Evolutionary conservation across 73 alveolate genomes (phyloP), one percentile per base, ranked within the genome.

Genomic region (Paramecium sonneborni): DNA sequence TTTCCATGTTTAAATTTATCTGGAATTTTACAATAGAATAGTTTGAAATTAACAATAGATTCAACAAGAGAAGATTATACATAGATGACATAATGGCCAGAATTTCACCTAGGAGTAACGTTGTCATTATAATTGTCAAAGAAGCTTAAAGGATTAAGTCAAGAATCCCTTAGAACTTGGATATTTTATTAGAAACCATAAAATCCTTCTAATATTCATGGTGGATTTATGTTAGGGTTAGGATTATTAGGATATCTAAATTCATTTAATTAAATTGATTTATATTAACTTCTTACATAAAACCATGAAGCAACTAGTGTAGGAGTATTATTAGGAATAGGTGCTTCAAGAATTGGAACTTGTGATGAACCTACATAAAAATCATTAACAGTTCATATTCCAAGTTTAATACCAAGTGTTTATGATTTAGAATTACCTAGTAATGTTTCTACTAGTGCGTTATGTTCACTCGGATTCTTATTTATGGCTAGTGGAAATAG

Each of bases 71-170:
- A 95, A 90, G 94, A 92, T 9, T 95, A 93, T 85, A 93, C 93
- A 93, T 97, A 97, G 10, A 69, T 96, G 88, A 93, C 96, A 9
- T 92, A 94, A 72, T 98, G 99, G 99, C 98, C 99, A 6, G 99
- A 98, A 94, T 98, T 98, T 94, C 97, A 98, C 92, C 97, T 96
- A 79, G 99, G 99, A 5, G 99, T 98, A 1, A 98, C 99, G 0
- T 95, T 98, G 85, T 98, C 99, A 4, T 95, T 98, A 34, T 93
- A 96, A 88, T 94, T 98, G 76, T 97, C 99, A 9, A 91, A 96
- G 44, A 86, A 86, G 56, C 35, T 76, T 0, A 92, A 92, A 92
- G 86, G 79, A 21, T 76, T 68, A 96, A 94, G 86, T 87, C 84
- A 62, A 93, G 95, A 91, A 93, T 96, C 96, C 58, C 95, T 96